Evolutionary conservation across 345 rosid species (phyloP), one percentile per base, ranked within the genome.

Genomic region (Nasturtium officinale): DNA sequence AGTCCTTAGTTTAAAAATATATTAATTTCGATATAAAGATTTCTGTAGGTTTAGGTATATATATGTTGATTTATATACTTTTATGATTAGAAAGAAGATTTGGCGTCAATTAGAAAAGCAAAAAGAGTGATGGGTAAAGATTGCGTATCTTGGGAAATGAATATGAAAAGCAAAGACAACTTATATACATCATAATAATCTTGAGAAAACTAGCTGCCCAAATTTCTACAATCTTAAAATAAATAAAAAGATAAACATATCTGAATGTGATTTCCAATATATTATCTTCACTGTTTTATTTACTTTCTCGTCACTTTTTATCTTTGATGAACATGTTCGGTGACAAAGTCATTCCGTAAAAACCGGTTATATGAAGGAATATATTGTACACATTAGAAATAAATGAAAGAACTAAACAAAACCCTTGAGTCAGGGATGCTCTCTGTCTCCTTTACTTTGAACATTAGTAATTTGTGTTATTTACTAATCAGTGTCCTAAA

Each of bases 81-180:
- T 74, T 66, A 15, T 51, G 57, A 67, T 67, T 51, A 67, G 62
- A 75, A 67, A 67, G 63, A 75, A 68, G 78, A 67, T 75, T 75
- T 75, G 63, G 48, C 69, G 63, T 67, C 74, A 75, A 75, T 67
- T 67, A 60, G 55, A 67, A 59, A 75, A 75, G 61, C 61, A 75
- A 75, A 75, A 68, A 57, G 50, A 68, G 53, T 75, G 69, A 40
- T 75, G 74, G 64, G 51, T 75, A 75, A 75, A 75, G 74, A 68
- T 75, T 61, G 79, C 79, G 69, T 61, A 75, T 68, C 79, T 68
- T 75, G 63, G 66, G 17, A 53, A 67, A 75, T 51, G 35, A 75
- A 48, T 66, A 74, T 74, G 73, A 38, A 66, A 74, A 66, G 73
- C 54, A 66, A 47, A 37, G 11, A 13, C 11, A 66, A 13, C 2